Conservation (phyloP, 2,329 filamentous ascomycete genomes). For the Alternaria postmessia region DNA sequence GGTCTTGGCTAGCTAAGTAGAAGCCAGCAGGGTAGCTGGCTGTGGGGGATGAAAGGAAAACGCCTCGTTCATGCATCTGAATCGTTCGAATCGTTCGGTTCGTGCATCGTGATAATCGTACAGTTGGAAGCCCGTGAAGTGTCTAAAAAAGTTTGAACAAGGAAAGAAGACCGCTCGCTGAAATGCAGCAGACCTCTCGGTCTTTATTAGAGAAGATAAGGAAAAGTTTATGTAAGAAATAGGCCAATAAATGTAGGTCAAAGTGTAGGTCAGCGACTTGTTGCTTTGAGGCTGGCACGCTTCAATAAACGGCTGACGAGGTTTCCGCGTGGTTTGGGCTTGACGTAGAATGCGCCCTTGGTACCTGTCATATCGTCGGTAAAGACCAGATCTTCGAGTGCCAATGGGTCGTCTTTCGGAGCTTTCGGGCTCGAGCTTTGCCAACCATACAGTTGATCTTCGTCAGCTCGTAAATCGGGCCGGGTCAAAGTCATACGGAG, state of each 20-base stretch:
- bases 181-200: slow-evolving; percentile 16
- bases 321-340: slow-evolving; percentile 44
- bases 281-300: slow-evolving; percentile 46
- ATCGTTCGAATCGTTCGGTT: slow-evolving; percentile 19
- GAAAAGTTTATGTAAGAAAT: neutral
- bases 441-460: slow-evolving; percentile 77
- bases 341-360: slow-evolving; percentile 57
- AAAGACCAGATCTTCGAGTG: slow-evolving; percentile 62
- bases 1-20: slow-evolving; percentile 15
- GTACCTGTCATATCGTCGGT: slow-evolving; percentile 58
- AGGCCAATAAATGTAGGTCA: neutral
- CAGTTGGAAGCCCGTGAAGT: slow-evolving; percentile 5
- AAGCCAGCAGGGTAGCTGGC: slow-evolving; percentile 14
- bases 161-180: slow-evolving; percentile 11
- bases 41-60: slow-evolving; percentile 19
- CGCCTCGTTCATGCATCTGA: slow-evolving; percentile 34
- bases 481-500: slow-evolving; percentile 93
- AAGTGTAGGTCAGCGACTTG: slow-evolving; percentile 16
- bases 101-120: slow-evolving; percentile 19
- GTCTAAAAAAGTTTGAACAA: slow-evolving; percentile 5
- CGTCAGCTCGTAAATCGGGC: slow-evolving; percentile 80
- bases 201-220: neutral
- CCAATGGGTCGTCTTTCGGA: slow-evolving; percentile 60
- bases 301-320: slow-evolving; percentile 49
- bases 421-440: slow-evolving; percentile 51